Percentiles rank a stretch among this genome's conserved stretches.
These are phyloP conservation scores for Pythium oligandrum DNA, from an alignment of 352 stramenopile genomes.

Conservation along the genomic window DNA sequence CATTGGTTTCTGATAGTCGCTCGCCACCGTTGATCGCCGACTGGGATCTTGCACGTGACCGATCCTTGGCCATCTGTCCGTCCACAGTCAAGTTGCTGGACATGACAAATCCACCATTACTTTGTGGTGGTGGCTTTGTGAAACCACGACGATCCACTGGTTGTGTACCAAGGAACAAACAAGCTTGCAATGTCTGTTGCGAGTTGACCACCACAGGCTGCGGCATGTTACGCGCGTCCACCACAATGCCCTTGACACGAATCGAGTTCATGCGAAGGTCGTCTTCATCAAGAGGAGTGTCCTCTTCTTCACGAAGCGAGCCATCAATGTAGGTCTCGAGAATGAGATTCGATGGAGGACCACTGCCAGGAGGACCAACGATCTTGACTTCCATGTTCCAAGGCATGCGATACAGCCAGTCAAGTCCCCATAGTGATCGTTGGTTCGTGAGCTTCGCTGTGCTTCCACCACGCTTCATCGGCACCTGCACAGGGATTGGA, in stretches of 20 bases:
- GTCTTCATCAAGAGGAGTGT: conserved; percentile 59
- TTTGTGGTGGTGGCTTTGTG: conserved; percentile 82
- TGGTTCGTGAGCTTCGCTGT: conserved; percentile 60
- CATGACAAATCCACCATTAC: conserved; percentile 82
- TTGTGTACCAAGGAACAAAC: conserved; percentile 81
- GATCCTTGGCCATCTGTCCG: conserved; percentile 44
- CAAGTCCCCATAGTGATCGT: conserved; percentile 72
- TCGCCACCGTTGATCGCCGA: conserved; percentile 40
- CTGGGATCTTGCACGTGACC: conserved; percentile 34
- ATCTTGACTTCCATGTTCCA: conserved; percentile 93
- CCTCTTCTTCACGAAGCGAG: conserved; percentile 68
- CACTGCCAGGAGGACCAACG: conserved; percentile 76
- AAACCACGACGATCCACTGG: conserved; percentile 81
- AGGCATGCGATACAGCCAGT: conserved; percentile 88
- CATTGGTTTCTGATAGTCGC: conserved; percentile 61
- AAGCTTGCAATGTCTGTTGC: conserved; percentile 83
- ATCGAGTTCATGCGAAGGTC: conserved; percentile 86
- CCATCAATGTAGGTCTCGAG: conserved; percentile 88
- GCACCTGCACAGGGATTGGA: conserved; percentile 81
- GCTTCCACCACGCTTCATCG: conserved; percentile 62
- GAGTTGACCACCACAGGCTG: conserved; percentile 85
- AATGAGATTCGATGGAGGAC: conserved; percentile 79
- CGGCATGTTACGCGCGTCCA: conserved; percentile 83
- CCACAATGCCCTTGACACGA: conserved; percentile 82
- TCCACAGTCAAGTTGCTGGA: conserved; percentile 47